These are phyloP conservation scores for Ophiocordyceps australis DNA, from an alignment of 2,329 filamentous ascomycete genomes.

Conservation along the genomic window DNA sequence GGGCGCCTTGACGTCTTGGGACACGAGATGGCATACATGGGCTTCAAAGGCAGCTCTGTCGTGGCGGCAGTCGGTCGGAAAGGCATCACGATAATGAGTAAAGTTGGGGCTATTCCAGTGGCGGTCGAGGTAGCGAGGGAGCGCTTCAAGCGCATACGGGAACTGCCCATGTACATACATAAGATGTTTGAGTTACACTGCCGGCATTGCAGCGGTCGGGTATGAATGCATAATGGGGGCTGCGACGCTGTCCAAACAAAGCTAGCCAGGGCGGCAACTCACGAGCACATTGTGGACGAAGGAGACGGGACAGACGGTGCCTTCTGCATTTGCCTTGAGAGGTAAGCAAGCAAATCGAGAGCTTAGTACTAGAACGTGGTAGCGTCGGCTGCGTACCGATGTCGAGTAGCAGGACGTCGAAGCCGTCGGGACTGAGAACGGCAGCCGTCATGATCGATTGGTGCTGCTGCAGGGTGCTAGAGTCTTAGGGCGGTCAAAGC, in stretches of 20 bases:
- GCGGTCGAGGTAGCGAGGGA: constrained; percentile 42
- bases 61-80: constrained; percentile 44
- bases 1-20: constrained; percentile 53
- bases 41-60: constrained; percentile 40
- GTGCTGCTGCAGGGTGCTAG: not conserved
- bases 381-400: too few species aligned
- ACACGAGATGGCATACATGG: constrained; percentile 54
- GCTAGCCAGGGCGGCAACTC: too few species aligned
- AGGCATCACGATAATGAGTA: constrained; percentile 49
- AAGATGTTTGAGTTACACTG: too few species aligned
- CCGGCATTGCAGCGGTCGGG: constrained; percentile 2
- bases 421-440: constrained; percentile 8
- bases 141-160: constrained; percentile 52
- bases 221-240: constrained; percentile 6
- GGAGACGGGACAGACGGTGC: constrained; percentile 66
- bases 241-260: too few species aligned
- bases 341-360: not conserved
- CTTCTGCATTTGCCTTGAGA: constrained; percentile 31
- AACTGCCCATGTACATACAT: too few species aligned
- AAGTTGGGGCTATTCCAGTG: constrained; percentile 52
- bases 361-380: constrained; percentile 1
- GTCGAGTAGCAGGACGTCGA: constrained; percentile 16
- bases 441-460: constrained; percentile 5
- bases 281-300: constrained; percentile 74
- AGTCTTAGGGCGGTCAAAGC: too few species aligned